phyloP scores from a whole-genome alignment of 306 rosid genomes.

The Macrotyloma uniflorum region DNA sequence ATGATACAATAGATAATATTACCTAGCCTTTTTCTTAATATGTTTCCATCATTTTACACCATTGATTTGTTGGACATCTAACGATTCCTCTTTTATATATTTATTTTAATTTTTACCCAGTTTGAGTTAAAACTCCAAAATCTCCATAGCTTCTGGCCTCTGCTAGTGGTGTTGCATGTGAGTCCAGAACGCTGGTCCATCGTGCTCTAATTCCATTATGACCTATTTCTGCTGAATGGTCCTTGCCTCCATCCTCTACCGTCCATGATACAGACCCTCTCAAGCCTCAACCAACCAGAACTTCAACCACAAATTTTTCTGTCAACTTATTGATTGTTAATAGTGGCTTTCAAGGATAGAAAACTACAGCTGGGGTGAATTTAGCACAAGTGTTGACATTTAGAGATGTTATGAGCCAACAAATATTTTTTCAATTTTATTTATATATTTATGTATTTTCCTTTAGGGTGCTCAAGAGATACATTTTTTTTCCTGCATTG shows the following conservation, averaged over 20 bases:
- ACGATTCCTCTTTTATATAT: not conserved
- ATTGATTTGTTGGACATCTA: not conserved
- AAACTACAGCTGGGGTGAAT: not conserved
- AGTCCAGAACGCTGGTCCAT: not conserved
- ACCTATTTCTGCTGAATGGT: not conserved
- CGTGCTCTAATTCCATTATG: not conserved
- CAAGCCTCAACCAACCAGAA: not conserved
- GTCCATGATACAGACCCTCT: not conserved
- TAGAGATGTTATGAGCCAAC: not conserved
- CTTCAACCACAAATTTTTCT: not conserved
- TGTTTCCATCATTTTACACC: not conserved
- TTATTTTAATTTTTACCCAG: not conserved
- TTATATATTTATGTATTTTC: not conserved
- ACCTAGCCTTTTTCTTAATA: not conserved
- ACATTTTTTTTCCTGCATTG: not conserved
- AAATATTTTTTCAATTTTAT: not conserved
- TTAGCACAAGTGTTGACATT: not conserved
- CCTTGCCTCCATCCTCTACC: not conserved
- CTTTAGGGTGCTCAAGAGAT: not conserved
- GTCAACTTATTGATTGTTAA: not conserved
- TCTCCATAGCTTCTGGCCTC: not conserved
- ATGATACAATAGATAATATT: not conserved
- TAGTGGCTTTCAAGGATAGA: not conserved
- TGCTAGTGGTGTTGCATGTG: not conserved
- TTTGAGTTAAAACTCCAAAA: not conserved